Base-by-base conservation (phyloP, 768 basidiomycete species). In the Galerina marginata region DNA sequence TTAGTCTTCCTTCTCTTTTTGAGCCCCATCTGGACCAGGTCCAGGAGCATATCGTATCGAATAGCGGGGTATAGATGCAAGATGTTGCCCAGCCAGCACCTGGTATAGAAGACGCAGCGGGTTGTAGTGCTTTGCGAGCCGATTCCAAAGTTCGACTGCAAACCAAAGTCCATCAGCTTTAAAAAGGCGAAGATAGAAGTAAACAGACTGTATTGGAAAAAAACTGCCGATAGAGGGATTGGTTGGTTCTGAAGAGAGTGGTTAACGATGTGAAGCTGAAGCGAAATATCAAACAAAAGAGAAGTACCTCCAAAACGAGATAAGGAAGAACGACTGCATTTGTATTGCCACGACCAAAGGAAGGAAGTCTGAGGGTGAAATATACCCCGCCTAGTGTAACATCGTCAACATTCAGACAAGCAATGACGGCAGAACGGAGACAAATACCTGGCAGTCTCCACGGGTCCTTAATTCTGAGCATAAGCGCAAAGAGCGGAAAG, bases 401-500 rank as follows among this genome's bases (percentile, higher is more conserved):
- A 33, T 33, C 14, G 36, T 29, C 16, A 25, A 26, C 3, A n/a
- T 3, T 6, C 37, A 26, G 10, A n/a, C n/a, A n/a, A n/a, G n/a
- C n/a, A n/a, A 16, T 37, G 6, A 15, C 36, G 37, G 42, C n/a
- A 61, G 52, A n/a, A 25, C 4, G 49, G 23, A 36, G 58, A 25
- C 25, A 54, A 70, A 54, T 56, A 91, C 95, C 92, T 58, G 96
- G 94, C 7, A 97, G 69, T 29, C 96, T 81, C 66, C 83, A 81
- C 1, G 93, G 88, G 69, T 96, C 93, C 72, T 98, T 97, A 7
- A 87, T 64, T 26, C 93, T 81, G 33, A 98, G 71, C 83, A 96
- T 87, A 29, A 98, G 72, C 0, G 90, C 90, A 71, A 98, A 98
- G 2, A 99, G 77, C 1, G 96, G 95, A 63, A 97, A 97, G 64